These are phyloP conservation scores for Botrytis fragariae DNA, from an alignment of 2,329 filamentous ascomycete species.

Conservation along the genomic window DNA sequence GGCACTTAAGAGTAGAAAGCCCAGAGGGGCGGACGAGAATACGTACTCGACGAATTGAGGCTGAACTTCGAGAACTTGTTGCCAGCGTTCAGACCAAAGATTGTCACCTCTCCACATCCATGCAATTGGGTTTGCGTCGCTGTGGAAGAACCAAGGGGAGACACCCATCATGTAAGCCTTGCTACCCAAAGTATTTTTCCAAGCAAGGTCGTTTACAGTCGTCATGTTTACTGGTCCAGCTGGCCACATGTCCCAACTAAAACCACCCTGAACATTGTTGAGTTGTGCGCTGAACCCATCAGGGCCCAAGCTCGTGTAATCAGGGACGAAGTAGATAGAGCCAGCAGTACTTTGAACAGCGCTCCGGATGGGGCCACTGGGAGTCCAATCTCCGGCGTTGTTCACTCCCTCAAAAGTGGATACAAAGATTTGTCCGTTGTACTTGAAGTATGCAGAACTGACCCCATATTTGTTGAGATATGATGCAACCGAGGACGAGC, in stretches of 20 bases:
- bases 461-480: constrained; percentile 38
- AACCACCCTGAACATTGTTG: constrained; percentile 40
- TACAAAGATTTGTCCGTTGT: constrained; percentile 45
- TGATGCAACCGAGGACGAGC: constrained; percentile 30
- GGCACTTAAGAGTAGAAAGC: constrained; percentile 21
- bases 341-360: constrained; percentile 28
- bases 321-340: constrained; percentile 46
- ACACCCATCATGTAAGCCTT: constrained; percentile 54
- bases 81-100: constrained; percentile 60
- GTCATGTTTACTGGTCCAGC: constrained; percentile 40
- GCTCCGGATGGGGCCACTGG: constrained; percentile 40
- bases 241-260: constrained; percentile 48
- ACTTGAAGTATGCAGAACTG: constrained; percentile 41
- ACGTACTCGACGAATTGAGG: constrained; percentile 46
- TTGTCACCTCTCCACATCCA: constrained; percentile 63
- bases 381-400: constrained; percentile 45
- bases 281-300: constrained; percentile 33
- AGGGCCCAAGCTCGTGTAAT: constrained; percentile 45
- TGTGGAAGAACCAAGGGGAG: constrained; percentile 61
- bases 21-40: constrained; percentile 29
- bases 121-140: constrained; percentile 56
- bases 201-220: constrained; percentile 42
- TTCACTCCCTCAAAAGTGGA: constrained; percentile 51
- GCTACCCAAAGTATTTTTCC: constrained; percentile 39
- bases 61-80: constrained; percentile 45